These are phyloP conservation scores for Vitis riparia DNA, from an alignment of 164 flowering plant species.

Conservation along the genomic window DNA sequence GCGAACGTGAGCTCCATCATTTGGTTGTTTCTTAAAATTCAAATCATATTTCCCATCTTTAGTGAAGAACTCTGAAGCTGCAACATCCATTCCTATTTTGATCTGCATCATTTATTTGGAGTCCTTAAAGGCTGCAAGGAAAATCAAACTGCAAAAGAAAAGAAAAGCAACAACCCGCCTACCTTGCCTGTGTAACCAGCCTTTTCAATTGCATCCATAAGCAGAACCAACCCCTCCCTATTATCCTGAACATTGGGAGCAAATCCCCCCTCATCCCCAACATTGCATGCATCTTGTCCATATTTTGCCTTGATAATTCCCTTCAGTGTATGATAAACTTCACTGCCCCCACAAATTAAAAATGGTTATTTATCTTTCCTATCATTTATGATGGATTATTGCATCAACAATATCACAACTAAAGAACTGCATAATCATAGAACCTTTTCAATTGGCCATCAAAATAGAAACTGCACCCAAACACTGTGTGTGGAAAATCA, in stretches of 20 bases:
- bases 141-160: constrained; percentile 1
- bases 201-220: constrained; percentile 89
- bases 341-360: constrained; percentile 36
- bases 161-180: neutral
- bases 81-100: constrained; percentile 98
- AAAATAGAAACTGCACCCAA: neutral
- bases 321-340: constrained; percentile 85
- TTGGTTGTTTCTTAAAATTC: constrained; percentile 91
- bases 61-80: constrained; percentile 89
- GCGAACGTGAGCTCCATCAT: constrained; percentile 83
- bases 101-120: constrained; percentile 51
- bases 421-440: neutral
- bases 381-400: too few species aligned
- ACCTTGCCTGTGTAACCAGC: constrained; percentile 99
- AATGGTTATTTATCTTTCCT: neutral
- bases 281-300: constrained; percentile 99
- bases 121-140: neutral
- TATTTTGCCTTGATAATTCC: constrained; percentile 88
- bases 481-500: neutral
- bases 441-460: too few species aligned
- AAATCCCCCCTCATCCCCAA: constrained; percentile 99
- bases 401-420: neutral
- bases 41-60: constrained; percentile 84
- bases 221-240: constrained; percentile 88
- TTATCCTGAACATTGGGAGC: constrained; percentile 98